Evolutionary conservation across 2,329 filamentous ascomycete genomes (phyloP).

Genomic region (Fusarium foetens): DNA sequence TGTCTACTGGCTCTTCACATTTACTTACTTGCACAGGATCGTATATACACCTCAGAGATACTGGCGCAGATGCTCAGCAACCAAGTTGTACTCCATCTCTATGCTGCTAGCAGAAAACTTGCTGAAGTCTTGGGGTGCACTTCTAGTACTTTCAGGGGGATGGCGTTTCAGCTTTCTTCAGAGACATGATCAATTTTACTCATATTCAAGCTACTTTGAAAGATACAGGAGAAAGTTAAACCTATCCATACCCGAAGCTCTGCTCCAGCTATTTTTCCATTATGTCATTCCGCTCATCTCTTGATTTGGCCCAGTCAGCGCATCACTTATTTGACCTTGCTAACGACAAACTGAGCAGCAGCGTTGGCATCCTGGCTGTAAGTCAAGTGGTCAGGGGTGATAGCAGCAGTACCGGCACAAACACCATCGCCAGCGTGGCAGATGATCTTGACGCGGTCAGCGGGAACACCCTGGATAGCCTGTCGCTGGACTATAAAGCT

Average conservation of each 20-base stretch:
- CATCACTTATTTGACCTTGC: constrained; percentile 28
- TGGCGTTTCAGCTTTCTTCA: too few relatives aligned
- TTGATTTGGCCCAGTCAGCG: too few relatives aligned
- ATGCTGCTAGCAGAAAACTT: too few relatives aligned
- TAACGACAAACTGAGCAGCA: constrained; percentile 45
- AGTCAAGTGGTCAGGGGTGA: constrained; percentile 43
- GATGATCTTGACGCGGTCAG: constrained; percentile 43
- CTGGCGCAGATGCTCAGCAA: too few relatives aligned
- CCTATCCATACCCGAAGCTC: background rate
- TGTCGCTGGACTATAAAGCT: constrained; percentile 30
- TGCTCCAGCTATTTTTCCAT: background rate
- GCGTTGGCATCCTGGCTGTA: constrained; percentile 45
- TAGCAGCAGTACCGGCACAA: constrained; percentile 44
- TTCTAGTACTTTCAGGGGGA: too few relatives aligned
- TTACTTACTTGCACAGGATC: too few relatives aligned
- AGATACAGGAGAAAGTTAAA: background rate
- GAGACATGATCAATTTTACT: background rate
- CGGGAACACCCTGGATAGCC: constrained; percentile 35
- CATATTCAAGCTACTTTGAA: background rate
- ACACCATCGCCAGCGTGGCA: constrained; percentile 49
- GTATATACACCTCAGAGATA: too few relatives aligned
- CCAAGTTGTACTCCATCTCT: too few relatives aligned
- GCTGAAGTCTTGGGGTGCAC: too few relatives aligned
- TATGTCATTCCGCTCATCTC: background rate
- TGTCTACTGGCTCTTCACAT: too few relatives aligned